These are phyloP conservation scores for Coemansia reversa DNA, from an alignment of 192 early-diverging fungal species.

Conservation along the genomic window DNA sequence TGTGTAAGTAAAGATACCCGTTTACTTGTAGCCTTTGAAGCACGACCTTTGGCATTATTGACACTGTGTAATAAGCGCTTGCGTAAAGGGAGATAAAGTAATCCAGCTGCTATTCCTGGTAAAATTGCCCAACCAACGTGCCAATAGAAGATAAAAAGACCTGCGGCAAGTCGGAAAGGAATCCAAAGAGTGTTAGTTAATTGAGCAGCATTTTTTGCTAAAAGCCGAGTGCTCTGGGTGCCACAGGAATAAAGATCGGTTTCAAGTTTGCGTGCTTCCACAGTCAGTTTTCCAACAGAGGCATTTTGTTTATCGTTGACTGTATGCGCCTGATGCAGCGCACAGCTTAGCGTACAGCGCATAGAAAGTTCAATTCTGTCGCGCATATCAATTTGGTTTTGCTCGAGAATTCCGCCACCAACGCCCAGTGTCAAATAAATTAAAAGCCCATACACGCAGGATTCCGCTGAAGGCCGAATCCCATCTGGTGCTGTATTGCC, in stretches of 20 bases:
- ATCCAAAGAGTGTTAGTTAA: slow-evolving; percentile 21
- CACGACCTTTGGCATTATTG: background rate
- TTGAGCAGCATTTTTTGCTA: slow-evolving; percentile 18
- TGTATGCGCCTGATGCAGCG: slow-evolving; percentile 18
- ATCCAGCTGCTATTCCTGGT: slow-evolving; percentile 15
- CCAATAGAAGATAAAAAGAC: slow-evolving; percentile 33
- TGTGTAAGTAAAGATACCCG: slow-evolving; percentile 14
- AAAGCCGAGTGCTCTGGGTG: slow-evolving; percentile 6
- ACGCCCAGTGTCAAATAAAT: slow-evolving; percentile 7
- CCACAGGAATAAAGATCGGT: slow-evolving; percentile 37
- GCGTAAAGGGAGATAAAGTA: slow-evolving; percentile 37
- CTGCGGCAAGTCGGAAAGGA: slow-evolving; percentile 16
- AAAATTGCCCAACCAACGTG: slow-evolving; percentile 41
- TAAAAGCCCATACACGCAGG: background rate
- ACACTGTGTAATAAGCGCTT: slow-evolving; percentile 4
- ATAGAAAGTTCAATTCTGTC: slow-evolving; percentile 30
- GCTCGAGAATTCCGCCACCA: slow-evolving; percentile 15
- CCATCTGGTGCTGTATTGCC: background rate
- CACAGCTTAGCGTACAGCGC: slow-evolving; percentile 12
- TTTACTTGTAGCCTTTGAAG: background rate
- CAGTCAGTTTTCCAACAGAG: background rate
- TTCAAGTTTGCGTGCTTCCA: background rate
- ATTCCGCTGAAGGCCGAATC: background rate
- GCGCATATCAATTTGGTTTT: slow-evolving; percentile 40
- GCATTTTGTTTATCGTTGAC: background rate